A percentile compares a stretch with the other conserved stretches of the same genome.
Conservation (phyloP, 371 early-diverging fungal species). For the Apophysomyces trapeziformis region DNA sequence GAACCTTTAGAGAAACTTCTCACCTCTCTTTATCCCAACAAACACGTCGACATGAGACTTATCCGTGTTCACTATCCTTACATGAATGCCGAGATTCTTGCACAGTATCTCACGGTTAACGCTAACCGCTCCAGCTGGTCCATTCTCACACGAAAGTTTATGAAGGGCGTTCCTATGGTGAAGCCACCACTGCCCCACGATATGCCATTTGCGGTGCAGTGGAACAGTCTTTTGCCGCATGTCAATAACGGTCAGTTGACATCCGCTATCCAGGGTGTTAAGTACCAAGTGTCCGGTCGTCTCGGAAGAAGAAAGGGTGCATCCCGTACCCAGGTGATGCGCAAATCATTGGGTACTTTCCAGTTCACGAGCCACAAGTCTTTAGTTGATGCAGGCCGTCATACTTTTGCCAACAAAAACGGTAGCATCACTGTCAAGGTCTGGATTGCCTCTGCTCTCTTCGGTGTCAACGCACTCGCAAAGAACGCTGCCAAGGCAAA, state of each 20-base stretch:
- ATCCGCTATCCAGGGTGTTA: conserved; percentile 56
- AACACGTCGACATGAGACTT: conserved; percentile 48
- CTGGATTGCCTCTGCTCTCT: conserved; percentile 55
- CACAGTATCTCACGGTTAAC: conserved; percentile 54
- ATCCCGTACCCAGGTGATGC: conserved; percentile 43
- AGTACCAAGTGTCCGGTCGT: conserved; percentile 57
- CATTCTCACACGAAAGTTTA: conserved; percentile 45
- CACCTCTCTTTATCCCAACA: conserved; percentile 46
- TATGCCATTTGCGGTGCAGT: conserved; percentile 53
- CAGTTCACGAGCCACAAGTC: conserved; percentile 55
- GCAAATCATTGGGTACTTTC: conserved; percentile 56
- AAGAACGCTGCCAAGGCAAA: conserved; percentile 37
- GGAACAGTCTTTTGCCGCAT: conserved; percentile 54
- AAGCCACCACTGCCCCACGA: conserved; percentile 56
- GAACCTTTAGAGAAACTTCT: conserved; percentile 51
- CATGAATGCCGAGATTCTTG: conserved; percentile 58
- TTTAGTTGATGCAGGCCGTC: conserved; percentile 55
- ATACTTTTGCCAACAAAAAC: conserved; percentile 56
- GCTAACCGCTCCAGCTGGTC: conserved; percentile 53
- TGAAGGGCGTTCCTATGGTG: conserved; percentile 49
- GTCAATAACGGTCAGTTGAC: conserved; percentile 46
- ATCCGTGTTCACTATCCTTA: conserved; percentile 54
- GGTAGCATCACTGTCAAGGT: conserved; percentile 60
- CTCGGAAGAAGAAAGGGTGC: conserved; percentile 54
- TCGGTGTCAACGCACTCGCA: conserved; percentile 52